A percentile compares a stretch with the other conserved stretches of the same genome.
Evolutionary conservation across 257 asterid species (phyloP).

Genomic region (Paraleonurus japonicus): DNA sequence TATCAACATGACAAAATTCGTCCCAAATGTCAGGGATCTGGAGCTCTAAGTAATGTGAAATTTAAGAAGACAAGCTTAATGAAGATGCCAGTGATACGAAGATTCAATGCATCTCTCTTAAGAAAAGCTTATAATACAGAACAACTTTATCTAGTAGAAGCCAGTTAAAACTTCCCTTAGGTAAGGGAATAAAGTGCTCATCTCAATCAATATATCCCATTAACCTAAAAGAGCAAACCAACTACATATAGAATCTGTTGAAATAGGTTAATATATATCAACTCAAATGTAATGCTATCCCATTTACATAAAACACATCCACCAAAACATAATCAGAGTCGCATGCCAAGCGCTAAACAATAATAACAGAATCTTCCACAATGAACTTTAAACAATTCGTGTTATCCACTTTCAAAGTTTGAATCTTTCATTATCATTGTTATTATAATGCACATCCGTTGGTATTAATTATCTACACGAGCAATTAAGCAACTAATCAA

Average conservation of each 20-base stretch:
- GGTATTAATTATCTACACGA: neutral
- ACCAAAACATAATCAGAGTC: constrained; percentile 2
- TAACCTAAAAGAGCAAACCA: neutral
- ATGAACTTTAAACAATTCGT: neutral
- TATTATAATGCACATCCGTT: neutral
- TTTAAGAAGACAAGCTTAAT: no score
- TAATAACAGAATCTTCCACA: neutral
- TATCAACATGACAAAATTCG: neutral
- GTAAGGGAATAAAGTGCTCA: neutral
- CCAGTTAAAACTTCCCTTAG: neutral
- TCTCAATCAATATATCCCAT: neutral
- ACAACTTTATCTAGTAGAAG: neutral
- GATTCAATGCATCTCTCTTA: neutral
- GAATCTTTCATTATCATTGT: neutral
- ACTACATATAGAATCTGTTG: neutral
- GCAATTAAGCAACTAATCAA: neutral
- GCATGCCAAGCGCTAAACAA: neutral
- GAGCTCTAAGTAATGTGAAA: no score
- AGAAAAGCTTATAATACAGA: neutral
- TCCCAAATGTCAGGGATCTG: no score
- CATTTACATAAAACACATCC: neutral
- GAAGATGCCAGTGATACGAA: neutral
- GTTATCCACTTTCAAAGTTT: neutral
- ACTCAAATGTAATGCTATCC: neutral
- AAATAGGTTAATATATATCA: neutral